Evolutionary conservation across 225 moss, liverwort and hornwort species (phyloP).

Genomic region (Neckera pumila): DNA sequence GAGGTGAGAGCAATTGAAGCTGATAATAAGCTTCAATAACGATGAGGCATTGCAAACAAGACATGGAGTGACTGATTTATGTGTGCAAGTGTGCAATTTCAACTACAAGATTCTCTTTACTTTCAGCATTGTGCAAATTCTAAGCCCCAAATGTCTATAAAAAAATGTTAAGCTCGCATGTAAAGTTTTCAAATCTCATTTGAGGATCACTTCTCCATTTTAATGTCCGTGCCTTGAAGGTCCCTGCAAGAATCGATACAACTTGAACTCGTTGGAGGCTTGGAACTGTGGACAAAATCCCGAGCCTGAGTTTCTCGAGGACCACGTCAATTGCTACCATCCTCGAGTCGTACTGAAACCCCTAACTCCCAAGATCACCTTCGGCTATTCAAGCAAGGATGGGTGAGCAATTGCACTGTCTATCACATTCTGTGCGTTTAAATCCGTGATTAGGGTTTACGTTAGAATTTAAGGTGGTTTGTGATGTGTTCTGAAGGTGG

Average conservation of each 20-base stretch:
- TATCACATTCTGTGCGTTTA: not conserved
- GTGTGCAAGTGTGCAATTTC: not conserved
- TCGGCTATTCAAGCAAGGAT: not conserved
- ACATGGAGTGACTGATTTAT: not conserved
- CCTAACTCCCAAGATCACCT: constrained; percentile 39
- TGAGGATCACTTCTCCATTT: not conserved
- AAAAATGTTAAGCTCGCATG: not conserved
- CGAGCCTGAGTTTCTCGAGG: constrained; percentile 47
- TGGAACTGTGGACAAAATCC: constrained; percentile 51
- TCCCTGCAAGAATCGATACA: not conserved
- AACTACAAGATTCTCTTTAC: not conserved
- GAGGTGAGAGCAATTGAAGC: not conserved
- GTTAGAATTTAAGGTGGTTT: no score
- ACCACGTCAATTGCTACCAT: constrained; percentile 59
- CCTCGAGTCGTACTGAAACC: constrained; percentile 24
- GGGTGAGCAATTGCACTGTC: not conserved
- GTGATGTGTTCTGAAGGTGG: not conserved
- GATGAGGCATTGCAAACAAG: not conserved
- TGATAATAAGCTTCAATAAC: not conserved
- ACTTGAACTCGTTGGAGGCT: constrained; percentile 30
- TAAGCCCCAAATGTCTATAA: not conserved
- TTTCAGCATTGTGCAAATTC: not conserved
- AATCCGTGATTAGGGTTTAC: not conserved
- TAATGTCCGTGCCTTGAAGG: not conserved
- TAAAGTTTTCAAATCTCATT: not conserved